Evolutionary conservation across 2,329 filamentous ascomycete species (phyloP).

Genomic region (Bipolaris cookei): DNA sequence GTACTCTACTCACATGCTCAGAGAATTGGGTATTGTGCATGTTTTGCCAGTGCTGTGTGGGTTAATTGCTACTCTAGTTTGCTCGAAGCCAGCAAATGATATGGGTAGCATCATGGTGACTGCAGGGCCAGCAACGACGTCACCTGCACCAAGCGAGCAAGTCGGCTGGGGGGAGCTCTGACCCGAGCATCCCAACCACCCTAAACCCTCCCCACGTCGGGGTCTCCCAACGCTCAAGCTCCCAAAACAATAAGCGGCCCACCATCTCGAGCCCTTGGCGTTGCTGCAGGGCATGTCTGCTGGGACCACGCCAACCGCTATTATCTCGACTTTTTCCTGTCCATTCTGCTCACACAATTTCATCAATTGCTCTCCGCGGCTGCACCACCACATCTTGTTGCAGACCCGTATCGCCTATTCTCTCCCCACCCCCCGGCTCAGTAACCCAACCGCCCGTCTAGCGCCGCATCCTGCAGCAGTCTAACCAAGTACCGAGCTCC

Average conservation of each 20-base stretch:
- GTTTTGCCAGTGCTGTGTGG: background rate
- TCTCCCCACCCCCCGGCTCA: conserved; percentile 13
- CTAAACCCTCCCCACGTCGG: conserved; percentile 27
- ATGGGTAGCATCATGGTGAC: background rate
- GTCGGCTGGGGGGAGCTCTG: conserved; percentile 20
- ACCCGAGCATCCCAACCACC: conserved; percentile 26
- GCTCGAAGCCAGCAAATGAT: background rate
- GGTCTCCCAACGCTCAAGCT: conserved; percentile 27
- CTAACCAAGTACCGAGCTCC: conserved; percentile 31
- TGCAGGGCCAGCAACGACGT: conserved; percentile 20
- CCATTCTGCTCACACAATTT: conserved; percentile 16
- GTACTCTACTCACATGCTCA: too few species aligned
- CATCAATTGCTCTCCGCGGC: conserved; percentile 20
- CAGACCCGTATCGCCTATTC: conserved; percentile 26
- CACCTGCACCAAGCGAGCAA: conserved; percentile 14
- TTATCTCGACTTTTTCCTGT: conserved; percentile 7
- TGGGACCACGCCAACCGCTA: background rate
- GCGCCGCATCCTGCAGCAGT: conserved; percentile 37
- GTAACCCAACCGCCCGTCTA: conserved; percentile 36
- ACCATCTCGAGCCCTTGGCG: conserved; percentile 3
- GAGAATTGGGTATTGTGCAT: background rate
- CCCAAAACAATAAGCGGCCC: conserved; percentile 20
- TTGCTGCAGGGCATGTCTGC: conserved; percentile 5
- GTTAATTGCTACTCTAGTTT: background rate
- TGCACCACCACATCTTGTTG: conserved; percentile 22